Percentiles rank a stretch among this genome's conserved stretches.
Conservation (phyloP, 129 eudicot genomes). For the Gnaphalium uliginosum region DNA sequence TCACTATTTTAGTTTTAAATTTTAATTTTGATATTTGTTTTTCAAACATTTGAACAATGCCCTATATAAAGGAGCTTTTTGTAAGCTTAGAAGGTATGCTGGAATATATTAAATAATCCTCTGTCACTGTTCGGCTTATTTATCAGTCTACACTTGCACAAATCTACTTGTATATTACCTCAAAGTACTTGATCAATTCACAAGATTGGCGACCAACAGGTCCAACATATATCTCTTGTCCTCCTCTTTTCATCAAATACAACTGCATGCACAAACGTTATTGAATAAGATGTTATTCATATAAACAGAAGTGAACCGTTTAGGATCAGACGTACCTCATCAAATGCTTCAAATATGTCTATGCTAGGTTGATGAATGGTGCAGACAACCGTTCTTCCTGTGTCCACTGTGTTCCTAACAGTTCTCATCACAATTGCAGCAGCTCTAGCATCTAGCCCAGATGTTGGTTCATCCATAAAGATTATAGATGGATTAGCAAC, state of each 20-base stretch:
- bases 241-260: slow-evolving; percentile 76
- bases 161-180: slow-evolving; percentile 34
- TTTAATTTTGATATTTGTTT: too few species aligned
- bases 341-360: slow-evolving; percentile 87
- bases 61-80: neutral
- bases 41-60: too few species aligned
- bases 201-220: slow-evolving; percentile 68
- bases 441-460: slow-evolving; percentile 36
- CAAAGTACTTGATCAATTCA: slow-evolving; percentile 66
- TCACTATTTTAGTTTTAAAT: neutral
- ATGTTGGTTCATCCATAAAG: too few species aligned
- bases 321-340: slow-evolving; percentile 52
- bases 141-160: neutral
- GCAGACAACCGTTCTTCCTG: slow-evolving; percentile 89
- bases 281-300: neutral
- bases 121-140: neutral
- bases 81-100: neutral
- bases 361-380: slow-evolving; percentile 96
- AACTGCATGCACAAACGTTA: slow-evolving; percentile 40
- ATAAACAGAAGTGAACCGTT: neutral
- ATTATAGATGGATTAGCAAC: neutral
- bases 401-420: slow-evolving; percentile 72
- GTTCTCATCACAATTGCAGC: slow-evolving; percentile 41
- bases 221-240: slow-evolving; percentile 72
- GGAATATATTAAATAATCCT: neutral